Base-by-base conservation (phyloP, 768 basidiomycete species). In the Panellus pusillus region DNA sequence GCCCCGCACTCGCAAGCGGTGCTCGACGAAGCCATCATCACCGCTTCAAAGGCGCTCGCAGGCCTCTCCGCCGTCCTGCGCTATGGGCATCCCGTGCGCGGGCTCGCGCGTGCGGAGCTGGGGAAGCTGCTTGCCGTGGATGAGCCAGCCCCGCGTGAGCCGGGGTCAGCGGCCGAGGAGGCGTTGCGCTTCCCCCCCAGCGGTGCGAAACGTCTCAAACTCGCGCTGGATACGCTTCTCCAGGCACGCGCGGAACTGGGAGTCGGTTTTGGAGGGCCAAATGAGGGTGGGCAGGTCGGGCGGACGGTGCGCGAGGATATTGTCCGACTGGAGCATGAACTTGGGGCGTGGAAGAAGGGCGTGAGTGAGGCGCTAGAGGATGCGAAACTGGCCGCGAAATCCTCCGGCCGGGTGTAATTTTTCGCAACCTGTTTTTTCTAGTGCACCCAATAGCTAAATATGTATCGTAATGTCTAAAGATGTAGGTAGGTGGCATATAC, bases 121-220 rank as follows among this genome's bases (percentile, higher is more conserved):
- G 92, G 89, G 0, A 94, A 93, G 70, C 71, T 93, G 7, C 75
- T 94, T 6, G 81, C 82, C 0, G 87, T 93, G 0, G 89, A 93
- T 61, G 90, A 92, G 64, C 85, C 84, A 0, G 67, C 70, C 3
- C 80, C 83, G 57, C 60, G 15, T 50, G 54, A 39, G 43, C 65
- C 41, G 39, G 49, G 40, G 40, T 57, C 61, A 15, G 64, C 31
- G 18, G 58, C 48, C 28, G 58, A 50, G 19, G 65, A 36, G 20
- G 56, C 52, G 12, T 52, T 61, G 14, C 36, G 65, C 0, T 90
- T 84, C 65, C 89, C 87, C 4, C 90, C 89, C 0, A 84, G 81
- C 4, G 89, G 88, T 1, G 76, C 82, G 2, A 66, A 73, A 18
- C 77, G 90, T 18, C 72, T 93, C 24, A 77, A 76, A 59, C 70